Evolutionary conservation across 2,329 filamentous ascomycete genomes (phyloP).

Genomic region (Apiospora aurea): DNA sequence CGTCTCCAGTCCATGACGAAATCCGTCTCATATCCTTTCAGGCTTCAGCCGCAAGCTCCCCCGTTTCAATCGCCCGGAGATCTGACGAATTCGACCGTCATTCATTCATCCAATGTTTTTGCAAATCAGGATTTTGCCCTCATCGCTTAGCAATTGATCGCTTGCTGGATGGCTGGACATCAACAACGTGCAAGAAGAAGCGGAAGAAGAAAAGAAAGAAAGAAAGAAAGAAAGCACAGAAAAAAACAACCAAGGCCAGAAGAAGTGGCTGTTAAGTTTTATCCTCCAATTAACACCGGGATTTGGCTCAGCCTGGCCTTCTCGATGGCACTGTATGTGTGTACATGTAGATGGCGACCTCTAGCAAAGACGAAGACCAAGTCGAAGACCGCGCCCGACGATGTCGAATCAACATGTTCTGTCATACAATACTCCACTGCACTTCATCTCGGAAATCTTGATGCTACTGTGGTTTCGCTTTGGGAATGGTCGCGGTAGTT

Average conservation of each 20-base stretch:
- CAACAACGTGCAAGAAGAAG: not conserved
- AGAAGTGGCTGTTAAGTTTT: not conserved
- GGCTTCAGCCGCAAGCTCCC: not conserved
- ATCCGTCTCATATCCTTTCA: slow-evolving; percentile 5
- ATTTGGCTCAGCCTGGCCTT: not conserved
- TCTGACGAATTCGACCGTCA: not conserved
- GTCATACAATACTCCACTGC: slow-evolving; percentile 2
- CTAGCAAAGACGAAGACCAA: not conserved
- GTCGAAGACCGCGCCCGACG: not conserved
- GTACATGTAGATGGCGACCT: not conserved
- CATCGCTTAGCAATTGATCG: not conserved
- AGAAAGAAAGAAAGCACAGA: too few species aligned
- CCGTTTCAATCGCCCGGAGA: not conserved
- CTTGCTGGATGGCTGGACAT: not conserved
- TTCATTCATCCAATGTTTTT: slow-evolving; percentile 9
- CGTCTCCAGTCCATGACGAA: slow-evolving; percentile 11
- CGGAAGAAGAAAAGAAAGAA: not conserved
- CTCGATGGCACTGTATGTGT: not conserved
- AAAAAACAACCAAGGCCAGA: not conserved
- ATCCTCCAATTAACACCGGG: slow-evolving; percentile 8
- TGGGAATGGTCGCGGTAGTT: slow-evolving; percentile 20
- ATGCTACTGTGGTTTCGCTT: slow-evolving; percentile 21
- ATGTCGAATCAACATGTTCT: not conserved
- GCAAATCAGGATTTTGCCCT: not conserved
- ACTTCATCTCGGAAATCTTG: slow-evolving; percentile 14